Evolutionary conservation across 345 rosid genomes (phyloP), one percentile per base, ranked within the genome.

Genomic region (Hibiscus tridactylites): DNA sequence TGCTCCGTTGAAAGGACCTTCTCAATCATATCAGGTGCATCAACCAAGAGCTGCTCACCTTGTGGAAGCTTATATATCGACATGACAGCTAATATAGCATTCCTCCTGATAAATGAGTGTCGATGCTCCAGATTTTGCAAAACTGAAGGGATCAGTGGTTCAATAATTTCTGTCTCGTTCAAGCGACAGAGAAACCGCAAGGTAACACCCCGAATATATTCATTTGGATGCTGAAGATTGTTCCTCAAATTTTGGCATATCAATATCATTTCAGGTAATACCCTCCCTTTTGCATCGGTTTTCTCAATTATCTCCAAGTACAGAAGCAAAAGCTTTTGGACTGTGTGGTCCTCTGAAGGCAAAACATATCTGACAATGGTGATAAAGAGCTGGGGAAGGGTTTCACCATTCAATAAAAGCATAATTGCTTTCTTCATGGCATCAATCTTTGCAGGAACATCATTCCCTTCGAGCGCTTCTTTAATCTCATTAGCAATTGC

Each of bases 171-270:
- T 47, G 70, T 52, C 61, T 70, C 74, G 60, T 54, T 61, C 63
- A 69, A 53, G 21, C 74, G 78, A 61, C 78, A 75, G 12, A 75
- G 87, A 74, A 90, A 90, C 77, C 96, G 78, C 75, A 90, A 76
- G 12, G 91, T 90, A 46, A 88, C 92, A 56, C 98, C 98, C 69
- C 97, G 93, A 56, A 94, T 90, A 75, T 94, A 91, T 82, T 91
- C 98, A 71, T 94, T 94, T 1, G 97, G 95, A 75, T 90, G 96
- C 84, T 94, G 97, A 79, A 94, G 98, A 81, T 94, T 90, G 87
- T 94, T 94, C 82, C 91, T 81, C 75, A 94, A 80, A 73, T 90
- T 90, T 79, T 94, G 97, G 84, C 97, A 94, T 54, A 94, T 90
- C 79, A 94, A 78, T 65, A 94, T 94, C 98, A 94, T 94, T 81